Base-by-base conservation (phyloP, 768 basidiomycete species). In the Crassisporium funariophilum region DNA sequence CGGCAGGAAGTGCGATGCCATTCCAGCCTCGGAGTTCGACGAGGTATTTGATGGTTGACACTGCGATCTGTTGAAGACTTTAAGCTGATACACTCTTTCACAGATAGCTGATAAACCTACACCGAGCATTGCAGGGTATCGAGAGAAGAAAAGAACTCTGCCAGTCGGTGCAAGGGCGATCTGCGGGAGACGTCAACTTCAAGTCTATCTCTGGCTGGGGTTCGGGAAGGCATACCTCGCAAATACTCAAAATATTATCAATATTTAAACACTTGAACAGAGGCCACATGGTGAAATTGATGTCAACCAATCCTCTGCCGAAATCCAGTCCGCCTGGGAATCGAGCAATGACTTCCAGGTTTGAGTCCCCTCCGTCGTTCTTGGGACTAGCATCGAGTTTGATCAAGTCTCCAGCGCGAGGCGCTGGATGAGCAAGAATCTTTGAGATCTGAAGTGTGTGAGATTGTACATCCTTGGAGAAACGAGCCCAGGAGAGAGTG, bases 231-330 rank as follows among this genome's bases (percentile, higher is more conserved):
- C 65, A 4, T 56, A 88, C 89, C 78, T 98, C 95, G 60, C 91
- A 92, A 46, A 91, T 86, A 5, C 91, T 93, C 50, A 98, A 70
- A 51, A 98, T 88, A 56, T 95, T 94, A 63, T 97, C 95, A 45
- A 95, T 82, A 57, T 92, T 93, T 49, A 98, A 67, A 49, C 87
- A 88, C 63, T 93, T 88, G 77, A 98, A 97, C 40, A 98, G 62
- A 1, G 95, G 95, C 92, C 93, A 98, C 82, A 97, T 90, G 29
- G 92, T 93, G 61, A 95, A 94, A 67, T 95, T 95, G 61, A 93
- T 90, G 55, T 95, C 91, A 24, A 95, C 89, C 38, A 95, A 73
- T 1, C 93, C 93, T 34, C 85, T 80, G 20, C 93, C 91, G 59
- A 95, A 94, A 66, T 95, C 93, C 35, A 95, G 78, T 15, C 91